These are phyloP conservation scores for Didymella lethalis DNA, from an alignment of 2,329 filamentous ascomycete species.

Conservation along the genomic window DNA sequence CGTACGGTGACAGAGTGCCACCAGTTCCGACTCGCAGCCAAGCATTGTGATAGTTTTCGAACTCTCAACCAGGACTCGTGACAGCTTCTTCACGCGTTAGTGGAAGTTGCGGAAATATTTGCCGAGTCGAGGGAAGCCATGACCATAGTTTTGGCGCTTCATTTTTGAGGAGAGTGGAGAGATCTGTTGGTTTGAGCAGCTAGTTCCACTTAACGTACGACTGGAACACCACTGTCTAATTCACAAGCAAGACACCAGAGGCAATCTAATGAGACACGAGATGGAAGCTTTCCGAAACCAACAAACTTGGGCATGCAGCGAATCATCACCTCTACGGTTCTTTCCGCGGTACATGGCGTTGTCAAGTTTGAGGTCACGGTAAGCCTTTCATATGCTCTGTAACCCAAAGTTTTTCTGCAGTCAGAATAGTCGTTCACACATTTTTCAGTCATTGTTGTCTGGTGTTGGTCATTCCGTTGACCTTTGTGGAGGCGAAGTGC, in stretches of 20 bases:
- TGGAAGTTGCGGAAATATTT: not conserved
- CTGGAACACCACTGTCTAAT: not conserved
- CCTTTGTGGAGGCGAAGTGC: constrained; percentile 11
- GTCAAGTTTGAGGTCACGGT: not conserved
- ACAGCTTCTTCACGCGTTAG: not conserved
- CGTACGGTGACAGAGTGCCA: not conserved
- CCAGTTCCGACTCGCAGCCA: not conserved
- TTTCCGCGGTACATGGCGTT: too few species aligned
- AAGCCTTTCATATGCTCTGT: not conserved
- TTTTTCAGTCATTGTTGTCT: not conserved
- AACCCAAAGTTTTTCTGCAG: not conserved
- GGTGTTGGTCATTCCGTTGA: constrained; percentile 1
- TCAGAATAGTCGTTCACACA: not conserved
- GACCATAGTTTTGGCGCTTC: constrained; percentile 4
- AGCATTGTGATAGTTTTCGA: not conserved
- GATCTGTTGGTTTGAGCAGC: not conserved
- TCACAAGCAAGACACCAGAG: too few species aligned
- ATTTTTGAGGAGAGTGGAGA: not conserved
- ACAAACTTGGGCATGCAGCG: not conserved
- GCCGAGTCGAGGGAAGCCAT: not conserved
- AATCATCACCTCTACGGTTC: not conserved
- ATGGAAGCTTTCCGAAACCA: too few species aligned
- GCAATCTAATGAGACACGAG: too few species aligned
- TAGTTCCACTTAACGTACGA: not conserved
- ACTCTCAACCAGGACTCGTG: not conserved